phyloP scores from a whole-genome alignment of 305 asterid genomes.

The Fraxinus greggii region DNA sequence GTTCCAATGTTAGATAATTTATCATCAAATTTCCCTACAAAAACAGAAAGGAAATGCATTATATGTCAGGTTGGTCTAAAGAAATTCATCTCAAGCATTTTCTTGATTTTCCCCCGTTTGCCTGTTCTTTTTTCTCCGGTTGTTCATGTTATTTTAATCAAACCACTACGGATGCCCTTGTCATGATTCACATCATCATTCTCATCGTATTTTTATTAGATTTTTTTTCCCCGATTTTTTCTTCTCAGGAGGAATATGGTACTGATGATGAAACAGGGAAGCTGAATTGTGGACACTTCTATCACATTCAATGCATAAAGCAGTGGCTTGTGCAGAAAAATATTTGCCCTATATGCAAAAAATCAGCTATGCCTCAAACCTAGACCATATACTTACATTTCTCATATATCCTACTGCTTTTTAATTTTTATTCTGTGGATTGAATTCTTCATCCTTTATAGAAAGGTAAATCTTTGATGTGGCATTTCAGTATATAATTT shows the following conservation, averaged over 20 bases:
- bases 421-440: conserved; percentile 39
- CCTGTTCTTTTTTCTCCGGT: not conserved
- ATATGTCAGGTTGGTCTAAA: conserved; percentile 71
- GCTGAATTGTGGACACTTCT: conserved; percentile 73
- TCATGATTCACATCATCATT: not conserved
- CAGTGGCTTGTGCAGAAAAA: conserved; percentile 84
- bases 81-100: not conserved
- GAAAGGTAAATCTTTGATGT: conserved; percentile 40
- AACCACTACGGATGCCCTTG: not conserved
- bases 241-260: conserved; percentile 74
- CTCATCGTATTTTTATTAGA: not conserved
- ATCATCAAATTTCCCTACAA: conserved; percentile 41
- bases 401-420: conserved; percentile 18
- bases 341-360: conserved; percentile 81
- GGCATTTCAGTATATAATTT: conserved; percentile 15
- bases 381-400: conserved; percentile 18
- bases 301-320: conserved; percentile 80
- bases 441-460: conserved; percentile 26
- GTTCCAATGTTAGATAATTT: conserved; percentile 30
- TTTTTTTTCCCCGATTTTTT: not conserved
- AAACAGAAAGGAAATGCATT: conserved; percentile 70
- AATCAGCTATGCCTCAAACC: conserved; percentile 48
- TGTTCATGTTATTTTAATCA: not conserved
- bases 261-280: conserved; percentile 71
- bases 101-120: not conserved